phyloP scores from a whole-genome alignment of 2,329 filamentous ascomycete species.

The Cordyceps sp. region DNA sequence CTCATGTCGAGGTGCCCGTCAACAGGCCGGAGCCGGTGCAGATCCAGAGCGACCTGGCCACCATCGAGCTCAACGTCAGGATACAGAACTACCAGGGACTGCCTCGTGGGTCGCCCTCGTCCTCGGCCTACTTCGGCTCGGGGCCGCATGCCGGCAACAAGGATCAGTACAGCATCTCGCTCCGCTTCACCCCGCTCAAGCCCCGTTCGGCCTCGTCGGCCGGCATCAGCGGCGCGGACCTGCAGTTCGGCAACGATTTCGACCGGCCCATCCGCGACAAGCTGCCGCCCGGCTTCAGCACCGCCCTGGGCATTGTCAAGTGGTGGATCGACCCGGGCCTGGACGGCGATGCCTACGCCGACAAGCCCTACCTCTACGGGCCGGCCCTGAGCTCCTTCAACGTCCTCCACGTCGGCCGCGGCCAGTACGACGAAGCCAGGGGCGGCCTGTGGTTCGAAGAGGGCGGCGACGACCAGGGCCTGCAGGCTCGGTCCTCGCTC shows the following conservation, averaged over 20 bases:
- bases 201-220: slow-evolving; percentile 3
- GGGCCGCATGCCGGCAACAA: slow-evolving; percentile 46
- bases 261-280: slow-evolving; percentile 76
- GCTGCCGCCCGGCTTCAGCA: slow-evolving; percentile 71
- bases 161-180: slow-evolving; percentile 75
- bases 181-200: slow-evolving; percentile 59
- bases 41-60: slow-evolving; percentile 47
- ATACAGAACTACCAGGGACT: slow-evolving; percentile 54
- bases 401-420: slow-evolving; percentile 47
- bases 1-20: slow-evolving; percentile 59
- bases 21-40: slow-evolving; percentile 48
- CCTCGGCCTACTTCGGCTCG: slow-evolving; percentile 61
- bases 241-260: slow-evolving; percentile 94
- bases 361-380: slow-evolving; percentile 74
- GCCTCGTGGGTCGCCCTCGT: slow-evolving; percentile 49
- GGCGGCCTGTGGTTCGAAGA: slow-evolving; percentile 45
- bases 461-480: slow-evolving; percentile 43
- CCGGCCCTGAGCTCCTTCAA: slow-evolving; percentile 71
- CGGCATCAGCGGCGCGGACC: slow-evolving; percentile 49
- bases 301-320: slow-evolving; percentile 70
- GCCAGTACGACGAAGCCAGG: slow-evolving; percentile 26
- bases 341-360: slow-evolving; percentile 78
- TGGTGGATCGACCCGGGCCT: slow-evolving; percentile 86
- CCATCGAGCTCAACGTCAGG: slow-evolving; percentile 55
- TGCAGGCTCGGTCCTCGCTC: slow-evolving; percentile 23